Conservation (phyloP, 257 asterid genomes). For the Prunella vulgaris region DNA sequence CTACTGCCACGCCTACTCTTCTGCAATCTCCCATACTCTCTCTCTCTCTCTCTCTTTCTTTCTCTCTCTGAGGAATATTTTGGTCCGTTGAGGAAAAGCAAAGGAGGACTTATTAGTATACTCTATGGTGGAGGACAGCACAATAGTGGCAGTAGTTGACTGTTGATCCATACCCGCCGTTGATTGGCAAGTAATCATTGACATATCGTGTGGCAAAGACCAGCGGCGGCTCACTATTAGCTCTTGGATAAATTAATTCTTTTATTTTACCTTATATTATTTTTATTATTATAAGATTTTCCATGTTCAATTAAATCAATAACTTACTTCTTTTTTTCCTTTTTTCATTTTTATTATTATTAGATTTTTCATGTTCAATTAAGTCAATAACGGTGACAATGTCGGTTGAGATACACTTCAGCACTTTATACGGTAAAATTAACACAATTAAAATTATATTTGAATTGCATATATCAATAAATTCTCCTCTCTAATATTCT, state of each 20-base stretch:
- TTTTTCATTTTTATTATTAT: too few relatives aligned
- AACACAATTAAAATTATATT: too few relatives aligned
- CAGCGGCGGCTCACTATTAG: neutral
- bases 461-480: too few relatives aligned
- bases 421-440: too few relatives aligned
- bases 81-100: neutral
- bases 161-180: neutral
- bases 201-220: neutral
- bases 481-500: too few relatives aligned
- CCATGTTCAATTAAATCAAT: too few relatives aligned
- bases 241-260: neutral
- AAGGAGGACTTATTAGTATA: neutral
- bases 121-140: neutral
- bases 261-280: too few relatives aligned
- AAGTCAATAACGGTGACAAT: too few relatives aligned
- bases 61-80: neutral
- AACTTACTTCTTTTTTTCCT: too few relatives aligned
- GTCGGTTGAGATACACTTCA: too few relatives aligned
- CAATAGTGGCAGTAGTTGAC: neutral
- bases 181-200: neutral
- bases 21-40: conserved; percentile 49
- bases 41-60: conserved; percentile 4
- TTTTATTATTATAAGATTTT: too few relatives aligned
- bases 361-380: too few relatives aligned
- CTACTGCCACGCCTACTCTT: conserved; percentile 85